These are phyloP conservation scores for Fusarium tjaetaba DNA, from an alignment of 2,329 filamentous ascomycete species.

Conservation along the genomic window DNA sequence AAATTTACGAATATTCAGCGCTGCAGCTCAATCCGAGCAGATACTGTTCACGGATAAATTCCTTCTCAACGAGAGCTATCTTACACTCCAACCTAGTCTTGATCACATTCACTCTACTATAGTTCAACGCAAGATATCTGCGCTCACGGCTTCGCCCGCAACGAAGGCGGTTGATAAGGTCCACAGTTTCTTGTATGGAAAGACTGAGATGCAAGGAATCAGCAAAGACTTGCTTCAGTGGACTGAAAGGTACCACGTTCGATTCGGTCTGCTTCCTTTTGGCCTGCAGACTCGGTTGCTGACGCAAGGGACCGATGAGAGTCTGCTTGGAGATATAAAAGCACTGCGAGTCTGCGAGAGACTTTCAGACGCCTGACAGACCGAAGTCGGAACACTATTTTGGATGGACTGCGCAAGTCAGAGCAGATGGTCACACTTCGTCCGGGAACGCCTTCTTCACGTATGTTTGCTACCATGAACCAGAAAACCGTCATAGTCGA, in stretches of 20 bases:
- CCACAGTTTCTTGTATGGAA: not conserved
- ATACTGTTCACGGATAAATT: not conserved
- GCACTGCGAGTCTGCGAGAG: not conserved
- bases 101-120: not conserved
- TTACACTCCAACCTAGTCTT: not conserved
- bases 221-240: not conserved
- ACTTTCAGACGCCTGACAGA: not conserved
- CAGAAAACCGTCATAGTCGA: not conserved
- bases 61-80: not conserved
- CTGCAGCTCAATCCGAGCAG: not conserved
- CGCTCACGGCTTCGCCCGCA: not conserved
- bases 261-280: not conserved
- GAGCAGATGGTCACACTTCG: not conserved
- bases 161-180: not conserved
- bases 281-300: not conserved
- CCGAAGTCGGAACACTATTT: not conserved
- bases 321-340: not conserved
- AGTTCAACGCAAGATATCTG: not conserved
- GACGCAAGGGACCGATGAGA: no score
- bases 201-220: not conserved
- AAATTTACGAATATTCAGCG: no score
- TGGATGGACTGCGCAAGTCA: no score
- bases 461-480: not conserved
- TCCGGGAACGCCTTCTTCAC: not conserved
- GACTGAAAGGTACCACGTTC: not conserved